Evolutionary conservation across 2,329 filamentous ascomycete species (phyloP), one percentile per base, ranked within the genome.

Genomic region (Madurella fahalii): DNA sequence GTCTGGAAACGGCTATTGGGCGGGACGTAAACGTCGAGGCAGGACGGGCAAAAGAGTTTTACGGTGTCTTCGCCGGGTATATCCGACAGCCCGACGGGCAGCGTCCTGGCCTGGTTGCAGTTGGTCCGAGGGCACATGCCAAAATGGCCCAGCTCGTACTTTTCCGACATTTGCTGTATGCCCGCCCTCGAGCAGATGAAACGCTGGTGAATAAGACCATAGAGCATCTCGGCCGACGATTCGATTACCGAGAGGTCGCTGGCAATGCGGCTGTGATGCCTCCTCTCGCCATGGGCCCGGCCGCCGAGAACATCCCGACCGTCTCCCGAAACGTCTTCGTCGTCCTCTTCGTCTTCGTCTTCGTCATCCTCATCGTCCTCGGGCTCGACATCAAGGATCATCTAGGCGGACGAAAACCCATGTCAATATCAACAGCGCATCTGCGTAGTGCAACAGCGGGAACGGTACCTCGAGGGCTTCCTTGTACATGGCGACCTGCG

Each of bases 81-180:
- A 72, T 99, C 94, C 55, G 90, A 95, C 58, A 94, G 82, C 39
- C 94, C 94, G 17, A 99, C 93, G 1, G 94, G 94, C 5, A 99
- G 81, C 13, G 95, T 94, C 66, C 93, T 87, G 61, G 90, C 89
- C 57, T 89, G 87, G 65, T 91, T 88, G 79, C 94, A 99, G 73
- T 93, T 85, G 56, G 93, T 95, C 56, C 94, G 84, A n/a, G 94
- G 94, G 71, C 94, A 99, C 63, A 87, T 86, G 50, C 94, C 94
- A 68, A 99, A 99, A 75, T 99, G 93, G 58, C 92, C 89, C 47
- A 95, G 81, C 72, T 97, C 93, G 77, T 97, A 99, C 72, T 99
- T 99, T 73, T 99, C 94, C 59, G 92, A 90, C 94, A 99, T 99
- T 71, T 96, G 92, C 74, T 97, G 93, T 66, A 99, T 97, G 50